Conservation (phyloP, 2,329 filamentous ascomycete species). For the Emergomyces pasteurianus region DNA sequence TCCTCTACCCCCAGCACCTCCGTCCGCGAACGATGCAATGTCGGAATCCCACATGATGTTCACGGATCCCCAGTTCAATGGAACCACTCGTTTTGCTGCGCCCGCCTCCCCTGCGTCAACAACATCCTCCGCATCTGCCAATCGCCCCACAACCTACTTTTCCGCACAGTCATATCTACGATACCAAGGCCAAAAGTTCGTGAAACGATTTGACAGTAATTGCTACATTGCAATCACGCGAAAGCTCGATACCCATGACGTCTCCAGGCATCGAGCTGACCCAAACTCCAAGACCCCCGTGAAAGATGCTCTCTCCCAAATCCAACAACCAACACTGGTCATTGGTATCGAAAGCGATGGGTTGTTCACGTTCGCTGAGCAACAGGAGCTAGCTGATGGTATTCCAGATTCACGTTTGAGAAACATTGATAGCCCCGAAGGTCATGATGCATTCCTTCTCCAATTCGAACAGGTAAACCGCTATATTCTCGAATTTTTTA, state of each 20-base stretch:
- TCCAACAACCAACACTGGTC: constrained; percentile 81
- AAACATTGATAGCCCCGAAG: constrained; percentile 86
- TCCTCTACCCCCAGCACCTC: constrained; percentile 15
- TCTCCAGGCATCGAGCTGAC: constrained; percentile 60
- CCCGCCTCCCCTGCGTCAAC: constrained; percentile 21
- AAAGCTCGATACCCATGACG: constrained; percentile 93
- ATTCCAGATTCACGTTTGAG: constrained; percentile 68
- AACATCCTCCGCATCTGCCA: constrained; percentile 15
- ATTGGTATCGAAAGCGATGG: constrained; percentile 93
- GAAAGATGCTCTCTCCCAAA: constrained; percentile 62
- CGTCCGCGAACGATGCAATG: constrained; percentile 8
- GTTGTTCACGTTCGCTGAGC: constrained; percentile 92
- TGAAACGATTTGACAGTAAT: constrained; percentile 93
- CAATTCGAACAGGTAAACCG: constrained; percentile 96
- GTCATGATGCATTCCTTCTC: constrained; percentile 89
- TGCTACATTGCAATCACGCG: constrained; percentile 98
- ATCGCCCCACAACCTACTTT: constrained; percentile 68
- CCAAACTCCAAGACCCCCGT: constrained; percentile 39
- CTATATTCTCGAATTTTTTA: constrained; percentile 73
- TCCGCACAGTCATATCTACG: constrained; percentile 95
- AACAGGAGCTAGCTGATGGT: constrained; percentile 75
- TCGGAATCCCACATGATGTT: constrained; percentile 25
- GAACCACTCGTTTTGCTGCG: constrained; percentile 44
- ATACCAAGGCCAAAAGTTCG: constrained; percentile 94
- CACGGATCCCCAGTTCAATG: constrained; percentile 59